phyloP scores from a whole-genome alignment of 192 early-diverging fungal genomes.

The Mortierella hygrophila region DNA sequence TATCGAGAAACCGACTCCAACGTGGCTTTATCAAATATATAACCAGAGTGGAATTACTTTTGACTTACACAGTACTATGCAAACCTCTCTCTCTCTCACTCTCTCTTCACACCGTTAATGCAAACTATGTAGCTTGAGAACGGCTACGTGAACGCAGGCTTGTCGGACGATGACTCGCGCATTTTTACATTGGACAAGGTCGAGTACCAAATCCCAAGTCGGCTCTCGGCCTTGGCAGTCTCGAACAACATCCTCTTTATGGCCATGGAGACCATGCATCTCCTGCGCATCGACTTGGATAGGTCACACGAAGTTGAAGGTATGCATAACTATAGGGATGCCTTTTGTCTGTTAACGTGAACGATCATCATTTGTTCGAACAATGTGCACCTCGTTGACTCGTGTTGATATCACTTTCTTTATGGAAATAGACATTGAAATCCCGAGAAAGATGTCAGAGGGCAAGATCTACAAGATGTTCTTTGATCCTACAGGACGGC shows the following conservation, averaged over 20 bases:
- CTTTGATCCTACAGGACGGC: constrained; percentile 90
- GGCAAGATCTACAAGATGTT: constrained; percentile 81
- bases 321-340: constrained; percentile 26
- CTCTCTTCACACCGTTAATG: not conserved
- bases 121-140: constrained; percentile 60
- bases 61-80: not conserved
- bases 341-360: not conserved
- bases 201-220: constrained; percentile 88
- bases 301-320: constrained; percentile 84
- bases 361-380: not conserved
- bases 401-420: constrained; percentile 27
- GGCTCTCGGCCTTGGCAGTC: constrained; percentile 80
- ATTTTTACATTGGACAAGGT: constrained; percentile 91
- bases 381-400: not conserved
- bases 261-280: constrained; percentile 77
- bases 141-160: constrained; percentile 68
- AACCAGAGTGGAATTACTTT: not conserved
- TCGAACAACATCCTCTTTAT: constrained; percentile 89
- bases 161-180: constrained; percentile 61
- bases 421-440: constrained; percentile 73
- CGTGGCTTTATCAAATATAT: not conserved
- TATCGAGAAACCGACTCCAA: not conserved
- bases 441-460: constrained; percentile 68
- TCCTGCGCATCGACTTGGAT: constrained; percentile 92
- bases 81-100: not conserved